Evolutionary conservation across 192 early-diverging fungal species (phyloP), one percentile per base, ranked within the genome.

Genomic region (Rhizophagus sp.): DNA sequence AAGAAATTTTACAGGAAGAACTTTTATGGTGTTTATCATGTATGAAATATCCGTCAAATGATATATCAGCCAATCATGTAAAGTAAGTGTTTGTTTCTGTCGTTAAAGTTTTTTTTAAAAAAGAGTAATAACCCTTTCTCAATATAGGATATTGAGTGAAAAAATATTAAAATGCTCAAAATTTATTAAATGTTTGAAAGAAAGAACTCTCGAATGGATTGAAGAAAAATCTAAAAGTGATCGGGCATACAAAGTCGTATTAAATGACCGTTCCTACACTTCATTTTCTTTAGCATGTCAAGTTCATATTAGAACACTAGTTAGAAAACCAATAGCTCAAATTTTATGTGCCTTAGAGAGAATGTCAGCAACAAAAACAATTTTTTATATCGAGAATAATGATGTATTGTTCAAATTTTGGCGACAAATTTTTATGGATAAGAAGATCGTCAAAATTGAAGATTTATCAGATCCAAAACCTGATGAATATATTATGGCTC

Each of bases 11-110:
- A 10, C 33, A 63, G n/a, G 30, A 73, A 39, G 70, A 80, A 73
- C 62, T 80, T 7, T 63, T 73, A 25, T 80, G 79, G 79, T 80
- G 70, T 62, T 22, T 80, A n/a, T 25, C 73, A 7, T 80, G 79
- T 44, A 80, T 80, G 5, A 80, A 73, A 74, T 80, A 73, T 72
- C 79, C 79, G 39, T 27, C 68, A 36, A 36, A 19, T 9, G 44
- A 19, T 3, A 44, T 63, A 22, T 73, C 79, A 22, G 24, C 63
- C 12, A 41, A 80, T 27, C 79, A 80, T 41, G 61, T 74, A 34
- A 61, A 63, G 74, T 76, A 76, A 62, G 74, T 61, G 36, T 24
- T 24, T 1, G 12, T 24, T 62, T 1, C 33, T 71, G 17, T 33
- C 17, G 15, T 49, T 2, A 17, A 44, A 71, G 9, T 24, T 17